phyloP scores from a whole-genome alignment of 306 rosid genomes.

The Arachis hypogaea region DNA sequence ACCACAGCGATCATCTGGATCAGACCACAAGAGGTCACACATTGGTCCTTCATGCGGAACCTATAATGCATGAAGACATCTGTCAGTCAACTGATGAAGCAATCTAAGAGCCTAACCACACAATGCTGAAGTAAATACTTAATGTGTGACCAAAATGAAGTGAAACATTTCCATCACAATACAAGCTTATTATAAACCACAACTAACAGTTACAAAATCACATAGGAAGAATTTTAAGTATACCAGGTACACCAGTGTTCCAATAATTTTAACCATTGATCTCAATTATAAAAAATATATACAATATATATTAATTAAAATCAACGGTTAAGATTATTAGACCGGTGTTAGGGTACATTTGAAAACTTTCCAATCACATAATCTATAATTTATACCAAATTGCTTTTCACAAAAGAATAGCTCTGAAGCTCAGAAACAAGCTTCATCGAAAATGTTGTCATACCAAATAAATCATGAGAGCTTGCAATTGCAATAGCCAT shows the following conservation, averaged over 20 bases:
- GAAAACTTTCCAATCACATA: neutral
- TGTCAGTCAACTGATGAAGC: conserved; percentile 24
- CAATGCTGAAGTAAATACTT: conserved; percentile 25
- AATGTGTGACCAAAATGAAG: neutral
- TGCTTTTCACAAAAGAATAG: neutral
- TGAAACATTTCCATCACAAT: conserved; percentile 20
- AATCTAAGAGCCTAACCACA: conserved; percentile 24
- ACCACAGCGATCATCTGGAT: conserved; percentile 99
- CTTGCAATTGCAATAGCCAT: conserved; percentile 15
- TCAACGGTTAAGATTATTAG: no score
- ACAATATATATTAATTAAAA: no score
- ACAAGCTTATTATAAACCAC: conserved; percentile 9
- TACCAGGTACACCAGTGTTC: no score
- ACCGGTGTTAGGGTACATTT: no score
- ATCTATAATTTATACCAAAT: neutral
- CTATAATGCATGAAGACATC: conserved; percentile 45
- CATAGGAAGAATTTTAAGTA: neutral
- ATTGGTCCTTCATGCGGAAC: conserved; percentile 99
- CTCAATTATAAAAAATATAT: no score
- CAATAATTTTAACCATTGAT: no score
- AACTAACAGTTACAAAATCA: conserved; percentile 17
- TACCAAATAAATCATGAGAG: conserved; percentile 20
- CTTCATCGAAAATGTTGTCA: conserved; percentile 18
- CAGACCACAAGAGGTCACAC: conserved; percentile 99
- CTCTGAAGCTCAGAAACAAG: conserved; percentile 13